Conservation (phyloP, 2,329 filamentous ascomycete species). For the Chaetoscypha palmicola region DNA sequence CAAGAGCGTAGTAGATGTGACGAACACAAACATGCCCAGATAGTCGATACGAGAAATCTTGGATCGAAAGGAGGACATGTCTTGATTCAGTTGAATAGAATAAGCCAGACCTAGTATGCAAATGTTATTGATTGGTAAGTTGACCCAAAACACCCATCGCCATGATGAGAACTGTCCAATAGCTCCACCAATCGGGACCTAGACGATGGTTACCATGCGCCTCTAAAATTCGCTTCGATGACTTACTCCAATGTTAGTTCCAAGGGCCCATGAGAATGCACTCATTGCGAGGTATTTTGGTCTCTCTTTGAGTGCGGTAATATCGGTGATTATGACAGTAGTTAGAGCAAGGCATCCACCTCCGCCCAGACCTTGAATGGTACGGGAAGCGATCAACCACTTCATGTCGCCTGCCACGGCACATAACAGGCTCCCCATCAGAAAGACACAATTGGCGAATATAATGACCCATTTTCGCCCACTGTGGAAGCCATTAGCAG, state of each 20-base stretch:
- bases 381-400: conserved; percentile 22
- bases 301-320: conserved; percentile 42
- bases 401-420: conserved; percentile 29
- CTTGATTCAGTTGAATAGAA: not conserved
- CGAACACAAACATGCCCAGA: no score
- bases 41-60: conserved; percentile 49
- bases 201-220: no score
- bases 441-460: no score
- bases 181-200: no score
- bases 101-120: not conserved
- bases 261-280: no score
- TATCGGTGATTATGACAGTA: conserved; percentile 42
- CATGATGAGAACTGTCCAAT: conserved; percentile 30
- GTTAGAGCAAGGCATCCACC: conserved; percentile 40
- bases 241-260: no score
- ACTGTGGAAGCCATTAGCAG: no score
- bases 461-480: no score
- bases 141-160: conserved; percentile 7
- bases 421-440: no score
- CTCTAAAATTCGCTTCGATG: no score
- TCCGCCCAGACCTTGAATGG: conserved; percentile 40
- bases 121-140: conserved; percentile 3
- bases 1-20: no score
- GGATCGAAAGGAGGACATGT: not conserved
- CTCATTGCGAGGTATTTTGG: no score